Percentiles rank a stretch among this genome's conserved stretches.
phyloP scores from a whole-genome alignment of 768 basidiomycete genomes.

The Suillus ampliporus region DNA sequence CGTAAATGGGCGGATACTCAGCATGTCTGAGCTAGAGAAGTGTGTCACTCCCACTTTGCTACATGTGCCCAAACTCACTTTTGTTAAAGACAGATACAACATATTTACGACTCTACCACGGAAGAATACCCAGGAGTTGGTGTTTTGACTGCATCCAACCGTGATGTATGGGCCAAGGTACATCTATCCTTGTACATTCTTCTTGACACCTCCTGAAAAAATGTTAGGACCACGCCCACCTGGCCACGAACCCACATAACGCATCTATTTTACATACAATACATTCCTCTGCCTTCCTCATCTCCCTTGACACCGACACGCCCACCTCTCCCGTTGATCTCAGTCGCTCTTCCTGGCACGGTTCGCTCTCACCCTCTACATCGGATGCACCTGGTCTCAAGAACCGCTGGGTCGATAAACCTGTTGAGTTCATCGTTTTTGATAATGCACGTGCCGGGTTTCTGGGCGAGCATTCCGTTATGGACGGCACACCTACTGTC shows the following conservation, averaged over 20 bases:
- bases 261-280: slow-evolving; percentile 69
- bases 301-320: slow-evolving; percentile 73
- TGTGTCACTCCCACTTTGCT: slow-evolving; percentile 33
- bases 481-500: slow-evolving; percentile 88
- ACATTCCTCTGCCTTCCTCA: slow-evolving; percentile 84
- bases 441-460: slow-evolving; percentile 83
- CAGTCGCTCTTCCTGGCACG: slow-evolving; percentile 80
- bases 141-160: slow-evolving; percentile 75
- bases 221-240: slow-evolving; percentile 63
- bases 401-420: slow-evolving; percentile 91
- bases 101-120: slow-evolving; percentile 70
- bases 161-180: slow-evolving; percentile 91
- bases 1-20: slow-evolving; percentile 59
- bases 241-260: slow-evolving; percentile 68
- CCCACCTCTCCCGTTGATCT: slow-evolving; percentile 55
- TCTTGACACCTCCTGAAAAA: background rate
- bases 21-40: slow-evolving; percentile 70
- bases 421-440: slow-evolving; percentile 83
- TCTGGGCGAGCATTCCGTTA: slow-evolving; percentile 92
- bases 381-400: slow-evolving; percentile 53
- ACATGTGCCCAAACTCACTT: slow-evolving; percentile 1
- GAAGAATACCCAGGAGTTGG: slow-evolving; percentile 77
- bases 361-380: slow-evolving; percentile 12
- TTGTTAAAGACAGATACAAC: slow-evolving; percentile 68
- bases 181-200: slow-evolving; percentile 11